phyloP scores from a whole-genome alignment of 495 filamentous ascomycete species.

The Hypoxylon perforatum region DNA sequence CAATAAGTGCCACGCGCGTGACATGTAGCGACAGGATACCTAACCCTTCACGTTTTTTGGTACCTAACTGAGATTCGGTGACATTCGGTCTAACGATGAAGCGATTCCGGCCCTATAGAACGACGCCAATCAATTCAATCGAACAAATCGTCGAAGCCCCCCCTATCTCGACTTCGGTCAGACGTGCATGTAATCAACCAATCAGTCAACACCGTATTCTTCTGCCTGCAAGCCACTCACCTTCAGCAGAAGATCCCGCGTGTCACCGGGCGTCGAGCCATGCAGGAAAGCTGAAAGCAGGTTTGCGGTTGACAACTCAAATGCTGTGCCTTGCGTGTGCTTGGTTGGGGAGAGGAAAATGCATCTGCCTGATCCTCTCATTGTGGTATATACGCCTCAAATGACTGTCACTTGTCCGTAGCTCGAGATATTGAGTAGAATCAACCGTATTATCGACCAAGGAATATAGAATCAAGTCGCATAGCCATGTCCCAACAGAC shows the following conservation, averaged over 20 bases:
- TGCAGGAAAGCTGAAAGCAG: too few species aligned
- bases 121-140: not conserved
- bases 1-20: too few species aligned
- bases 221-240: conserved; percentile 34
- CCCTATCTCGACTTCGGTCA: not conserved
- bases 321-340: not conserved
- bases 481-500: conserved; percentile 30
- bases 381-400: too few species aligned
- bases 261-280: too few species aligned
- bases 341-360: not conserved
- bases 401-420: too few species aligned
- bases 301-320: too few species aligned
- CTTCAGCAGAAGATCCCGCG: not conserved
- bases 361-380: not conserved
- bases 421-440: too few species aligned
- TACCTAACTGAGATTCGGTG: too few species aligned
- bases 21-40: too few species aligned
- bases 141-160: not conserved
- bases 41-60: too few species aligned
- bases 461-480: not conserved
- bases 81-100: not conserved
- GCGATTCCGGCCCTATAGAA: not conserved
- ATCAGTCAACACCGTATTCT: conserved; percentile 27
- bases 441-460: too few species aligned
- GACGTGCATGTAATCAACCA: conserved; percentile 8